Evolutionary conservation across 1,284 basidiomycete species (phyloP).

Genomic region (Golubevia sp.): DNA sequence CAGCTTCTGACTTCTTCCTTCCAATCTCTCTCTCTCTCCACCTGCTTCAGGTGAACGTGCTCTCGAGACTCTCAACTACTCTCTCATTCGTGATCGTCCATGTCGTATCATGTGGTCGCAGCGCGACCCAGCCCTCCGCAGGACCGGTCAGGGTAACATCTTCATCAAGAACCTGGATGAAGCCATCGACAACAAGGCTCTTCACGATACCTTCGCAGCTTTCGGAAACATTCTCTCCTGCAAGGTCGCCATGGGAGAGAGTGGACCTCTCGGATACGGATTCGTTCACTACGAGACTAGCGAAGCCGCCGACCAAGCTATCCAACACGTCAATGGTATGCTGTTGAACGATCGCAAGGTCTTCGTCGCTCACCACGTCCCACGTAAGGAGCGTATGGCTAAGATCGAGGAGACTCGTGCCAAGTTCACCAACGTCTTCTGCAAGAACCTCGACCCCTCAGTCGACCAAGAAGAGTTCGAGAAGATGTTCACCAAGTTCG

Average conservation of each 20-base stretch:
- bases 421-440: constrained; percentile 96
- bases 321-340: constrained; percentile 99
- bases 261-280: constrained; percentile 70
- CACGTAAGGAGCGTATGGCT: constrained; percentile 79
- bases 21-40: too few relatives aligned
- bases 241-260: constrained; percentile 78
- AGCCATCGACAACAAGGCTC: constrained; percentile 98
- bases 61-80: constrained; percentile 99
- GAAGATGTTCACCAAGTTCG: constrained; percentile 78
- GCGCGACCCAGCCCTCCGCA: constrained; percentile 97
- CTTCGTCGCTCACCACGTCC: constrained; percentile 96
- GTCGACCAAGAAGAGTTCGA: constrained; percentile 86
- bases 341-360: constrained; percentile 86
- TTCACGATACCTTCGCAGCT: constrained; percentile 98
- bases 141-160: constrained; percentile 99
- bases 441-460: constrained; percentile 93
- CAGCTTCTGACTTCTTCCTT: constrained; percentile 9
- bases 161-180: constrained; percentile 99
- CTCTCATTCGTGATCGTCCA: constrained; percentile 94
- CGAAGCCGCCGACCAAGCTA: constrained; percentile 86
- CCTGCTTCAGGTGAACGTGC: constrained; percentile 80
- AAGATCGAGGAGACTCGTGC: constrained; percentile 97
- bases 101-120: constrained; percentile 99
- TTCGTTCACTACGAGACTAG: constrained; percentile 99
- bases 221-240: constrained; percentile 99